Percentiles rank a stretch among this genome's conserved stretches.
These are phyloP conservation scores for Penicillium concentricum DNA, from an alignment of 2,329 filamentous ascomycete species.

Conservation along the genomic window DNA sequence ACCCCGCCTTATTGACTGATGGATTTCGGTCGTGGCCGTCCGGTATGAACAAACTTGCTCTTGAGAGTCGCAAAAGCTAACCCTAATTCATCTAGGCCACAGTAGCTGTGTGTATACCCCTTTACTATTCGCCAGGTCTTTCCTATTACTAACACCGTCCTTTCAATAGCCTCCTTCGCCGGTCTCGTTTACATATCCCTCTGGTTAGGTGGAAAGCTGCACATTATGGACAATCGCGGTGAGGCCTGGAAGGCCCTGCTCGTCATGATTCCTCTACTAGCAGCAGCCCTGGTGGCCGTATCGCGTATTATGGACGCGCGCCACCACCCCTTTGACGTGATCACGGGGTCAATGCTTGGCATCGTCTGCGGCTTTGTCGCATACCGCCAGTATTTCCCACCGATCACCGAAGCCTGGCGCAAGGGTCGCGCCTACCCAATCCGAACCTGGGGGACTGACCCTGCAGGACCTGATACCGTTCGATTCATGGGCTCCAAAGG, in stretches of 20 bases:
- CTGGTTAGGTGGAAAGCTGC: conserved; percentile 60
- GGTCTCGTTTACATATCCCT: conserved; percentile 60
- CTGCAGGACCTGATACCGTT: conserved; percentile 26
- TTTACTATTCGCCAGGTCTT: background rate
- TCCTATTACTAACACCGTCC: conserved; percentile 17
- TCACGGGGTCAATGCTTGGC: conserved; percentile 55
- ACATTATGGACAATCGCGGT: conserved; percentile 59
- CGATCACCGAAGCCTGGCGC: conserved; percentile 54
- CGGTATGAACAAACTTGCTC: conserved; percentile 32
- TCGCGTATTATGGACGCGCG: conserved; percentile 62
- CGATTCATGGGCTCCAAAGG: conserved; percentile 1
- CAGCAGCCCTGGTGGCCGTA: conserved; percentile 55
- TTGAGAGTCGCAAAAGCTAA: conserved; percentile 3
- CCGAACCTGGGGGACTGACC: conserved; percentile 55
- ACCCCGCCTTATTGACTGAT: conserved; percentile 55
- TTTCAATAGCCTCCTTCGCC: conserved; percentile 52
- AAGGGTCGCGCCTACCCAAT: conserved; percentile 61
- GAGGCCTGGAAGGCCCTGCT: conserved; percentile 61
- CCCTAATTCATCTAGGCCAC: conserved; percentile 37
- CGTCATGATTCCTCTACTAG: conserved; percentile 54
- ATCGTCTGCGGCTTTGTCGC: conserved; percentile 52
- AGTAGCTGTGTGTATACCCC: conserved; percentile 47
- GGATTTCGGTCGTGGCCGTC: conserved; percentile 61
- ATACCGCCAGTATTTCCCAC: conserved; percentile 61
- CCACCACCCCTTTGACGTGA: conserved; percentile 61